Base-by-base conservation (phyloP, 2,329 filamentous ascomycete genomes). In the Cladosporium sp. region DNA sequence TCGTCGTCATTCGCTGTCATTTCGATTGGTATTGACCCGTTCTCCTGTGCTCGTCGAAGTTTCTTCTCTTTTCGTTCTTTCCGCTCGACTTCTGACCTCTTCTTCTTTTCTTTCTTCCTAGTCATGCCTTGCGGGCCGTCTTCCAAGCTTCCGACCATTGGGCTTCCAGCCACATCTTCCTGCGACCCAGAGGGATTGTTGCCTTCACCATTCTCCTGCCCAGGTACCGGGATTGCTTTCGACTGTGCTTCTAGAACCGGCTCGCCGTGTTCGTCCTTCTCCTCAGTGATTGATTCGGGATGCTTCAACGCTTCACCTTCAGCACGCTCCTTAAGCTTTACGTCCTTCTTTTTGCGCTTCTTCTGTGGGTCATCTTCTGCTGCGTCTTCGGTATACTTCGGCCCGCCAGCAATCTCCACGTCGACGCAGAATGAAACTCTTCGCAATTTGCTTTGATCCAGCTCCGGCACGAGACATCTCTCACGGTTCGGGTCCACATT, bases 381-480 rank as follows among this genome's bases (percentile, higher is more conserved):
- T 18, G 83, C 83, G 3, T 95, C 91, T 15, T 82, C 80, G 57
- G 76, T 80, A 71, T 96, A 95, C 71, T 87, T 89, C 28, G 93
- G 92, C 74, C 92, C 88, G 0, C 93, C 92, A 3, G 94, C 94
- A 74, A 99, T 96, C 78, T 99, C 95, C 4, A 99, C 93, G 74
- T 99, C 95, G 2, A 99, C 95, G 72, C 92, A 97, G 75, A 99
- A 99, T 0, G 94, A 91, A 0, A 99, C 95, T 63, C 93, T 88
- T 64, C 92, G 87, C 67, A 99, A 79, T 76, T 95, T 97, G 59
- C 87, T 87, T 73, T 90, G 87, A 70, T 93, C 89, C 57, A 99
- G 82, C 71, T 96, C 93, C 4, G 87, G 82, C 34, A 98, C 87
- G 28, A 87, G 85, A 76, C 92, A 96, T 69, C 95, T 84, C 74